These are phyloP conservation scores for Cytospora paraplurivora DNA, from an alignment of 2,329 filamentous ascomycete genomes.

Conservation along the genomic window DNA sequence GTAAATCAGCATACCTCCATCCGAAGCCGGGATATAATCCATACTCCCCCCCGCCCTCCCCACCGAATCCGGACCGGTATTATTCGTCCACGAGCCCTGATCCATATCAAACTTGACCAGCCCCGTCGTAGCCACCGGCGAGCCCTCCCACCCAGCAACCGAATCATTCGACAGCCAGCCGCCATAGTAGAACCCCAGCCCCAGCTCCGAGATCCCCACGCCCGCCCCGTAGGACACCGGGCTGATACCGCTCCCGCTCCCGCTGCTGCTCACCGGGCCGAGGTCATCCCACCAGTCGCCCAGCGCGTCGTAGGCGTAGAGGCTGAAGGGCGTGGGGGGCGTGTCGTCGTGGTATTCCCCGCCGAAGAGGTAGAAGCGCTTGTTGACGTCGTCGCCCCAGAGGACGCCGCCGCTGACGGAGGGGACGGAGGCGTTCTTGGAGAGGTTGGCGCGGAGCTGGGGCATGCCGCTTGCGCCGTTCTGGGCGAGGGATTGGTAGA, in stretches of 20 bases:
- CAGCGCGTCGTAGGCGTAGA: conserved; percentile 61
- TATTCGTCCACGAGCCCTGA: conserved; percentile 53
- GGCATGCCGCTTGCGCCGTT: conserved; percentile 51
- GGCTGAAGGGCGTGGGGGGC: conserved; percentile 48
- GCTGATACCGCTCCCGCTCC: conserved; percentile 41
- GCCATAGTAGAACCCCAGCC: conserved; percentile 63
- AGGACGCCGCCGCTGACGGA: conserved; percentile 48
- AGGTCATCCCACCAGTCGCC: conserved; percentile 58
- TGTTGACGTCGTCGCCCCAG: conserved; percentile 65
- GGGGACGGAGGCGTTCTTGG: conserved; percentile 61
- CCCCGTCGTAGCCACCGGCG: conserved; percentile 51
- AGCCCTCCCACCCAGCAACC: conserved; percentile 52
- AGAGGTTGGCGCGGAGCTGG: conserved; percentile 56
- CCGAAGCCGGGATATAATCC: conserved; percentile 61
- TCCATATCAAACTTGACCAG: conserved; percentile 61
- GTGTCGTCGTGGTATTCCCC: conserved; percentile 52
- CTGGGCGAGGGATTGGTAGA: conserved; percentile 58
- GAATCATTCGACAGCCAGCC: conserved; percentile 62
- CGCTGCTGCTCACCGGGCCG: conserved; percentile 38
- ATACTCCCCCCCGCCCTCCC: conserved; percentile 62
- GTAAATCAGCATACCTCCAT: conserved; percentile 61
- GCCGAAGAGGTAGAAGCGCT: conserved; percentile 64
- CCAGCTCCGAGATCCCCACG: conserved; percentile 54
- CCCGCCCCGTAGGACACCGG: conserved; percentile 60
- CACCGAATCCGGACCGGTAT: conserved; percentile 53